Percentiles rank a stretch among this genome's conserved stretches.
phyloP scores from a whole-genome alignment of 2,329 filamentous ascomycete genomes.

The Raffaelea deltoideospora region DNA sequence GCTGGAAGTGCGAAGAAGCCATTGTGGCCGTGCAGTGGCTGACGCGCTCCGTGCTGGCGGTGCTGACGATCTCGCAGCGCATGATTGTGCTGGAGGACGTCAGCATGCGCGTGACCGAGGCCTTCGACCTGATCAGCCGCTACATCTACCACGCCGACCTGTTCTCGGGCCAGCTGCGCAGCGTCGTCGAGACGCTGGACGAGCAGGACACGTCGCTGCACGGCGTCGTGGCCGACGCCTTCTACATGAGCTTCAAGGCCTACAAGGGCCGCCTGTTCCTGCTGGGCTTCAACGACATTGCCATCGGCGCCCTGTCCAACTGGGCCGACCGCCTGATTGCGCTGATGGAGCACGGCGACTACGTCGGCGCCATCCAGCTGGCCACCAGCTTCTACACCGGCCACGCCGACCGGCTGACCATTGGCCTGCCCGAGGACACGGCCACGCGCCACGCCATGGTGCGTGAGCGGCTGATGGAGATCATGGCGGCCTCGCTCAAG shows the following conservation, averaged over 20 bases:
- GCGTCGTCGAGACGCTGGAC: slow-evolving; percentile 73
- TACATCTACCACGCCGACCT: slow-evolving; percentile 85
- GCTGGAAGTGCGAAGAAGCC: slow-evolving; percentile 88
- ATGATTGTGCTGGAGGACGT: slow-evolving; percentile 85
- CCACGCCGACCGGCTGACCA: slow-evolving; percentile 82
- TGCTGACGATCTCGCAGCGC: slow-evolving; percentile 87
- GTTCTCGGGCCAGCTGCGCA: slow-evolving; percentile 76
- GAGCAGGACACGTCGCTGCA: slow-evolving; percentile 83
- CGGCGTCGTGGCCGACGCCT: slow-evolving; percentile 90
- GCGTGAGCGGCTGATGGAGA: slow-evolving; percentile 76
- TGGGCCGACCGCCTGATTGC: slow-evolving; percentile 92
- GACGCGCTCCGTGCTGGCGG: slow-evolving; percentile 77
- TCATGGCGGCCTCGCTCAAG: slow-evolving; percentile 81
- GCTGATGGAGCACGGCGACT: slow-evolving; percentile 93
- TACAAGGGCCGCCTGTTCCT: slow-evolving; percentile 92
- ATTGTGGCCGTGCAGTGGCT: slow-evolving; percentile 97
- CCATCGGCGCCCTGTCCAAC: slow-evolving; percentile 83
- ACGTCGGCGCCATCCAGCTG: slow-evolving; percentile 77
- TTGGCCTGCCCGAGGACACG: slow-evolving; percentile 80
- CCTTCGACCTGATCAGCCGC: slow-evolving; percentile 80
- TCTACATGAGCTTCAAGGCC: slow-evolving; percentile 91
- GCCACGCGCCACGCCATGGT: slow-evolving; percentile 64
- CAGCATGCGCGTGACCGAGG: slow-evolving; percentile 73
- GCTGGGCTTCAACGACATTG: slow-evolving; percentile 84
- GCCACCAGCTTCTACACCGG: slow-evolving; percentile 88